These are phyloP conservation scores for Neofusicoccum parvum DNA, from an alignment of 2,329 filamentous ascomycete species.

Conservation along the genomic window DNA sequence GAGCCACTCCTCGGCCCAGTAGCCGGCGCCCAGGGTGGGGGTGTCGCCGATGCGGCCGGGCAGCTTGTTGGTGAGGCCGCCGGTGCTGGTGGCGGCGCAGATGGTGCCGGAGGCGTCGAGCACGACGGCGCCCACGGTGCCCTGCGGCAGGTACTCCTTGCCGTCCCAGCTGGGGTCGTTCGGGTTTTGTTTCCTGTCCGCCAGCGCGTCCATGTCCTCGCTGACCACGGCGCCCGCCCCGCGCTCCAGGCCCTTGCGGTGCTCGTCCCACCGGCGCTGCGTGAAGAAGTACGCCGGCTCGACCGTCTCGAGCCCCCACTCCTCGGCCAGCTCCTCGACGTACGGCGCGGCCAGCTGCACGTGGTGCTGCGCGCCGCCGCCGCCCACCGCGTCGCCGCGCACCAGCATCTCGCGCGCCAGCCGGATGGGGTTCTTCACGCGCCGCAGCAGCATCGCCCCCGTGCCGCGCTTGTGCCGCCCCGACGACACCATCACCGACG, in stretches of 20 bases:
- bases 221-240: slow-evolving; percentile 33
- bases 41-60: slow-evolving; percentile 86
- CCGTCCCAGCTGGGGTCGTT: slow-evolving; percentile 57
- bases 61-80: slow-evolving; percentile 86
- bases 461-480: slow-evolving; percentile 75
- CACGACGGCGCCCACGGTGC: slow-evolving; percentile 81
- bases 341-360: slow-evolving; percentile 68
- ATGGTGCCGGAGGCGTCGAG: slow-evolving; percentile 75
- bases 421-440: slow-evolving; percentile 77
- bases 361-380: slow-evolving; percentile 66
- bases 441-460: slow-evolving; percentile 71
- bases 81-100: slow-evolving; percentile 67
- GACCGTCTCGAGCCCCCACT: slow-evolving; percentile 72
- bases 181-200: background rate
- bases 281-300: slow-evolving; percentile 77
- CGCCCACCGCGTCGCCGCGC: slow-evolving; percentile 63
- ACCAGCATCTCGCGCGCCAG: slow-evolving; percentile 73
- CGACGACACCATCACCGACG: slow-evolving; percentile 79
- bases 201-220: background rate
- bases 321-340: slow-evolving; percentile 67
- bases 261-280: slow-evolving; percentile 76
- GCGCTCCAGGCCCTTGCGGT: slow-evolving; percentile 60
- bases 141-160: slow-evolving; percentile 73
- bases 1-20: slow-evolving; percentile 85
- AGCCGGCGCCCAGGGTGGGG: slow-evolving; percentile 79